Evolutionary conservation across 208 protist species (phyloP), one percentile per base, ranked within the genome.

Genomic region (Crithidia expoeki): DNA sequence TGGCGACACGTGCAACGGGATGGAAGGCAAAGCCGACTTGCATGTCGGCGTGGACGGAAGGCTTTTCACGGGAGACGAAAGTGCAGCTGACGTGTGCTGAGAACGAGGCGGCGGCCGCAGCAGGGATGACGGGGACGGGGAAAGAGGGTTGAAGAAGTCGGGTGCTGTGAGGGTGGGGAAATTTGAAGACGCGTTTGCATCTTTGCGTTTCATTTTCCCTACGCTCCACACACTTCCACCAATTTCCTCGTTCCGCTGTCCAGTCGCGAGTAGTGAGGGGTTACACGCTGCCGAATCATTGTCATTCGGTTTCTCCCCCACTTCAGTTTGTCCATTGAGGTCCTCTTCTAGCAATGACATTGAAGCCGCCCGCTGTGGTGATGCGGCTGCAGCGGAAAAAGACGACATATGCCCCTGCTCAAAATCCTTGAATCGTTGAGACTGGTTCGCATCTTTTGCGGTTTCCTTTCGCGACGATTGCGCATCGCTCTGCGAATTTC

Each of bases 1-100:
- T 5, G 72, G 72, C 4, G 72, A 76, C 17, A 60, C 56, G 17
- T 60, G 55, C 25, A 76, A 30, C 27, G 72, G 72, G 40, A 71
- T 71, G 6, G 62, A 76, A 6, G 40, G 63, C 57, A 71, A 21
- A 17, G 33, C 51, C 0, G 40, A 42, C 17, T 42, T 60, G 46
- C 46, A 46, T 2, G 2, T 55, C n/a, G 60, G 42, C 2, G 60
- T 38, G 19, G 46, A 32, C 0, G 56, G 4, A 25, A 30, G n/a
- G 4, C 4, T 23, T 14, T 44, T n/a, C 32, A 47, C 4, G 1
- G 61, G n/a, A 27, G 60, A 27, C 33, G 25, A 66, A 3, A 42
- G 33, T 7, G 27, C n/a, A 32, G 23, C 23, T 7, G 50, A 44
- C 1, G 21, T 23, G 32, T 28, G 21, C 4, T 9, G 12, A 3